Conservation (phyloP, 805 yeast genomes). For the Hanseniaspora taiwanica region DNA sequence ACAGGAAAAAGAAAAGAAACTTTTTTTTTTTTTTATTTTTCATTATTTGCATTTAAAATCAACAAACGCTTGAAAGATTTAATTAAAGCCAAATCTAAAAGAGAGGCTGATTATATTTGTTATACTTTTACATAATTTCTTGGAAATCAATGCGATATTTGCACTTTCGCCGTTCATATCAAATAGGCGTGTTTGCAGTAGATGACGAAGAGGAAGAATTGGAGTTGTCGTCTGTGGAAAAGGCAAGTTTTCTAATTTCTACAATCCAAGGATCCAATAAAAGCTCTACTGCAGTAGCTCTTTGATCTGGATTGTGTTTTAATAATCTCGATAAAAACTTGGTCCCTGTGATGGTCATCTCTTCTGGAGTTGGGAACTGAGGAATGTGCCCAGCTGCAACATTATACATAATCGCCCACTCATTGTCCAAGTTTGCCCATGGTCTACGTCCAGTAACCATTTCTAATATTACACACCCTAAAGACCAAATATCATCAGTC, state of each 20-base stretch:
- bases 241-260: slow-evolving; percentile 55
- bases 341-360: slow-evolving; percentile 61
- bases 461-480: slow-evolving; percentile 90
- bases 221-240: slow-evolving; percentile 30
- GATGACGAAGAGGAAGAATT: slow-evolving; percentile 7
- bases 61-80: too few species aligned
- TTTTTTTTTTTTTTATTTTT: too few species aligned
- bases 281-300: slow-evolving; percentile 77
- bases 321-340: slow-evolving; percentile 62
- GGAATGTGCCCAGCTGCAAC: slow-evolving; percentile 94
- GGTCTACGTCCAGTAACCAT: slow-evolving; percentile 96
- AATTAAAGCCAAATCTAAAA: too few species aligned
- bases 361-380: slow-evolving; percentile 65
- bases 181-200: background rate
- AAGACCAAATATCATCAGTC: slow-evolving; percentile 78
- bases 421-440: slow-evolving; percentile 92
- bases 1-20: too few species aligned
- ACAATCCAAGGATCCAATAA: slow-evolving; percentile 84
- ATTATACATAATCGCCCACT: slow-evolving; percentile 97
- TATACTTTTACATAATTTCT: background rate
- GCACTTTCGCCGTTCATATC: too few species aligned
- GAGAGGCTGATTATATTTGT: too few species aligned
- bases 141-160: too few species aligned
- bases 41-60: too few species aligned
- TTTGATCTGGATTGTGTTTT: slow-evolving; percentile 65